Percentiles rank a stretch among this genome's conserved stretches.
These are phyloP conservation scores for Gracilaria caudata DNA, from an alignment of 23 red algal genomes.

Conservation along the genomic window DNA sequence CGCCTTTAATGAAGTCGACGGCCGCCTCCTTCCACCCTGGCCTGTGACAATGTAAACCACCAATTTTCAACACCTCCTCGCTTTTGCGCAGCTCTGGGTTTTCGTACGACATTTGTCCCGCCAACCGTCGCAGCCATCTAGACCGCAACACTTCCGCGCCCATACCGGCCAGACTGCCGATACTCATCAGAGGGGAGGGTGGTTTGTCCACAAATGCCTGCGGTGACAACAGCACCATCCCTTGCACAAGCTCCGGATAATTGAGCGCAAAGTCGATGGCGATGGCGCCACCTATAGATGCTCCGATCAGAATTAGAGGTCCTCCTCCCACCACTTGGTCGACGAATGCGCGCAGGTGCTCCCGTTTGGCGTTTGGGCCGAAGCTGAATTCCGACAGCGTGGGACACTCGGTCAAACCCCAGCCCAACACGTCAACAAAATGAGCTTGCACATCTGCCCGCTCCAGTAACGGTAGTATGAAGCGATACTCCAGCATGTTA, in stretches of 20 bases:
- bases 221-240: slow-evolving; percentile 68
- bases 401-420: slow-evolving; percentile 80
- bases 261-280: slow-evolving; percentile 73
- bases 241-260: slow-evolving; percentile 30
- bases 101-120: slow-evolving; percentile 62
- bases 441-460: slow-evolving; percentile 19
- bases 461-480: slow-evolving; percentile 56
- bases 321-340: slow-evolving; percentile 42
- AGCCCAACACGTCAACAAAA: slow-evolving; percentile 73
- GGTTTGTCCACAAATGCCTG: slow-evolving; percentile 79
- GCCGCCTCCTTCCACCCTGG: slow-evolving; percentile 78
- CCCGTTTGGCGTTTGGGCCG: slow-evolving; percentile 54
- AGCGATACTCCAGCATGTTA: slow-evolving; percentile 76
- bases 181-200: slow-evolving; percentile 44
- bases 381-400: slow-evolving; percentile 31
- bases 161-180: slow-evolving; percentile 31
- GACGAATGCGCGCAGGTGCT: slow-evolving; percentile 66
- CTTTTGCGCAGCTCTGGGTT: slow-evolving; percentile 35
- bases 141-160: slow-evolving; percentile 72
- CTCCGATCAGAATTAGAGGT: slow-evolving; percentile 70
- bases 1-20: slow-evolving; percentile 66
- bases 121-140: slow-evolving; percentile 60
- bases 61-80: slow-evolving; percentile 74
- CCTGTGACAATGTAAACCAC: slow-evolving; percentile 70
- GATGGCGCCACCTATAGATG: slow-evolving; percentile 77